Evolutionary conservation across 208 protist species (phyloP).

Genomic region (Tetramitus jugosus): DNA sequence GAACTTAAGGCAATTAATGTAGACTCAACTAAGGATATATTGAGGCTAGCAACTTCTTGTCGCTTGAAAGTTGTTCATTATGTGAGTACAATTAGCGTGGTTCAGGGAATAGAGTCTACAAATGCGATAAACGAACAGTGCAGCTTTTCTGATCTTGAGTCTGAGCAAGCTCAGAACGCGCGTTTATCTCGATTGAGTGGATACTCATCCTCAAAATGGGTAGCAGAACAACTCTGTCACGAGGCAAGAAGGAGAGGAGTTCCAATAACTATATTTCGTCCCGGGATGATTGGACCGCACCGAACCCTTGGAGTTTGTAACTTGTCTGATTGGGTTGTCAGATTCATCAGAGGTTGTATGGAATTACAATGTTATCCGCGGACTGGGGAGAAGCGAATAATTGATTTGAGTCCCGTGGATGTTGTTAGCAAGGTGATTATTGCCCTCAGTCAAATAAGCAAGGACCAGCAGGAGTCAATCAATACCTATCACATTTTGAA

Average conservation of each 20-base stretch:
- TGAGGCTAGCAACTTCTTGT: slow-evolving; percentile 30
- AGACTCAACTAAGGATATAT: slow-evolving; percentile 38
- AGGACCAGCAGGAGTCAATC: not conserved
- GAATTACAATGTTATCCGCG: not conserved
- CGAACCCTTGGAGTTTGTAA: not conserved
- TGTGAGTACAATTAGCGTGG: slow-evolving; percentile 28
- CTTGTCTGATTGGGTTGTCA: slow-evolving; percentile 9
- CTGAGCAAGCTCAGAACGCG: slow-evolving; percentile 14
- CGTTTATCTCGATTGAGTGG: slow-evolving; percentile 27
- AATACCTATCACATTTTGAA: not conserved
- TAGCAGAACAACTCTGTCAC: not conserved
- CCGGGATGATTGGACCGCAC: slow-evolving; percentile 19
- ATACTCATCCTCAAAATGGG: not conserved
- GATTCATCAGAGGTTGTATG: not conserved
- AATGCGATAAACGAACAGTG: slow-evolving; percentile 12
- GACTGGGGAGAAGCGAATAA: not conserved
- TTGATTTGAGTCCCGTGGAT: not conserved
- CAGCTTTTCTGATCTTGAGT: slow-evolving; percentile 22
- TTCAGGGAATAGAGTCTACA: slow-evolving; percentile 16
- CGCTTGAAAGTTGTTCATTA: slow-evolving; percentile 24
- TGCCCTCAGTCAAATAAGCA: not conserved
- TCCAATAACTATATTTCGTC: not conserved
- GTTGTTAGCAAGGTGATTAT: not conserved
- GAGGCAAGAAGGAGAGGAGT: not conserved
- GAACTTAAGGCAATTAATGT: not conserved